Evolutionary conservation across 2,329 filamentous ascomycete genomes (phyloP).

Genomic region (Monosporascus ibericus): DNA sequence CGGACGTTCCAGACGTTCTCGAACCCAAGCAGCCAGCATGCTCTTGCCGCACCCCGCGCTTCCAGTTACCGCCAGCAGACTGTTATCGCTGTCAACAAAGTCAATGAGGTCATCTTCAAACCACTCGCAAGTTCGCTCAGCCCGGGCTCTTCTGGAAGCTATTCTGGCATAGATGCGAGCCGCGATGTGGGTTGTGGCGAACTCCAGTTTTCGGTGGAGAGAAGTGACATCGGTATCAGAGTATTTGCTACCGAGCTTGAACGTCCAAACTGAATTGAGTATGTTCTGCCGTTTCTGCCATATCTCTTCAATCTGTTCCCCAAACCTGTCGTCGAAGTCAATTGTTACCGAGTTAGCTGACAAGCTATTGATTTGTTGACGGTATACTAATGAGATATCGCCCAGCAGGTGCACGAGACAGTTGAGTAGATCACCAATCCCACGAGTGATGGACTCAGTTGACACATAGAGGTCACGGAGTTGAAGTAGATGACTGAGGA

Average conservation of each 20-base stretch:
- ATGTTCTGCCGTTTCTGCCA: conserved; percentile 28
- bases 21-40: conserved; percentile 33
- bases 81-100: conserved; percentile 28
- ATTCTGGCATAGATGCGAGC: conserved; percentile 30
- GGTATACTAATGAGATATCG: conserved; percentile 29
- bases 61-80: conserved; percentile 29
- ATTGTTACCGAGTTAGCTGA: conserved; percentile 20
- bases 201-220: conserved; percentile 27
- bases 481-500: conserved; percentile 30
- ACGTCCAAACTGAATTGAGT: conserved; percentile 29
- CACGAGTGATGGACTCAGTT: conserved; percentile 23
- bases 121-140: conserved; percentile 35
- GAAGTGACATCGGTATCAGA: conserved; percentile 19
- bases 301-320: conserved; percentile 26
- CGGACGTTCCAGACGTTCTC: conserved; percentile 32
- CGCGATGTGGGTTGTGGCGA: conserved; percentile 17
- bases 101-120: conserved; percentile 27
- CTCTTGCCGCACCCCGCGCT: conserved; percentile 30
- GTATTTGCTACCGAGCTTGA: conserved; percentile 23
- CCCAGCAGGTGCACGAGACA: conserved; percentile 29
- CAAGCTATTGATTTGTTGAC: conserved; percentile 27
- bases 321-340: conserved; percentile 32
- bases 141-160: conserved; percentile 29
- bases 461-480: conserved; percentile 30
- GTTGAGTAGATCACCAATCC: conserved; percentile 28